Base-by-base conservation (phyloP, 495 filamentous ascomycete species). In the Penicillium bialowiezense region DNA sequence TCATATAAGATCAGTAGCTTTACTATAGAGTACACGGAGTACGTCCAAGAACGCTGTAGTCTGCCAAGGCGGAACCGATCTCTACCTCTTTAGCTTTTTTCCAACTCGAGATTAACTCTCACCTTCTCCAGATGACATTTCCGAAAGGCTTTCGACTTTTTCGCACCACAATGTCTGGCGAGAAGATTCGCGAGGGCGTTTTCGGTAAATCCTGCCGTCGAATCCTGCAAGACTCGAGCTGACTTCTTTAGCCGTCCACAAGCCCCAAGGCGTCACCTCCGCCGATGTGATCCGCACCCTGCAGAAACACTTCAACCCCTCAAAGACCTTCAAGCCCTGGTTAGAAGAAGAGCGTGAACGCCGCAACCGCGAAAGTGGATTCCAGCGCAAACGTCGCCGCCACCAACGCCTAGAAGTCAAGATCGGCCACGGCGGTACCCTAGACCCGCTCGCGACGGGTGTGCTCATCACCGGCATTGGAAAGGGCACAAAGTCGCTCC, bases 361-460 rank as follows among this genome's bases (percentile, higher is more conserved):
- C 3, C 80, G 83, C 33, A 60, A 68, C 1, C 56, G 65, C 6
- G 81, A 92, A 53, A 73, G 60, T 18, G 64, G 71, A 7, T 75
- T 66, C 60, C 78, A 85, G 63, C 74, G 74, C 21, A 72, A 73
- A 33, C 78, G 79, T 17, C 70, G 76, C 57, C 83, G 82, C 67
- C 60, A 69, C 34, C 56, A 71, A 29, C 68, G 76, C 0, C 50
- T 87, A 7, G 77, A 88, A 48, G 85, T 97, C 51, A 99, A 99
- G 73, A 86, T 97, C 56, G 93, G 93, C 15, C 93, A 99, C 71
- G 93, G 95, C 28, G 93, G 93, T 26, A 99, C 93, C 0, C 78
- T 99, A 3, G 93, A 99, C 59, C 93, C 93, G 3, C 79, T 97
- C 54, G 93, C 93, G 12, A 95, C 89, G 1, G 93, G 93, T 19